A percentile compares a stretch with the other conserved stretches of the same genome.
These are phyloP conservation scores for Fusarium aywerte DNA, from an alignment of 2,329 filamentous ascomycete genomes.

Conservation along the genomic window DNA sequence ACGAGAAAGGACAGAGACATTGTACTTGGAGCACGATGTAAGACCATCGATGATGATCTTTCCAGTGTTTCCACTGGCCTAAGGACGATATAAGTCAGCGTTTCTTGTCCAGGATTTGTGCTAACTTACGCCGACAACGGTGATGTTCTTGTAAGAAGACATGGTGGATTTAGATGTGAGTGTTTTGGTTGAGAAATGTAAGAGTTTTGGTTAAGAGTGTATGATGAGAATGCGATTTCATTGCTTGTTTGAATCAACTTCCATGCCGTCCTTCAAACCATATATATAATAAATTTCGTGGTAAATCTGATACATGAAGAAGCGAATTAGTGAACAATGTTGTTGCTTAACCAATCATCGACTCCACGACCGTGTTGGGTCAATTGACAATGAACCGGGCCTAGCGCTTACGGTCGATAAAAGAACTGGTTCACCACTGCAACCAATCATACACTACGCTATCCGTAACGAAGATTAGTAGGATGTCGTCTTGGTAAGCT, in stretches of 20 bases:
- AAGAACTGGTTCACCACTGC: accelerated
- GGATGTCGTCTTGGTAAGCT: neutral
- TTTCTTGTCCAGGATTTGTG: accelerated
- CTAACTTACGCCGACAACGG: neutral
- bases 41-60: neutral
- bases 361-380: accelerated
- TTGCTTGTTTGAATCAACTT: no score
- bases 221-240: no score
- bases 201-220: accelerated
- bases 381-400: neutral
- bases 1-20: neutral
- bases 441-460: no score
- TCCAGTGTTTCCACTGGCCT: constrained; percentile 10
- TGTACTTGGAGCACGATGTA: neutral
- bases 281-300: neutral
- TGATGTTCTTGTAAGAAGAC: neutral
- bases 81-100: accelerated
- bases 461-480: no score
- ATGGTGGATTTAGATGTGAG: neutral
- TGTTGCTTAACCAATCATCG: neutral
- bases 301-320: neutral
- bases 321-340: neutral
- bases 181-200: accelerated
- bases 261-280: no score
- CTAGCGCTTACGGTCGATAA: neutral